Evolutionary conservation across 768 basidiomycete species (phyloP), one percentile per base, ranked within the genome.

Genomic region (Boletus fagicola): DNA sequence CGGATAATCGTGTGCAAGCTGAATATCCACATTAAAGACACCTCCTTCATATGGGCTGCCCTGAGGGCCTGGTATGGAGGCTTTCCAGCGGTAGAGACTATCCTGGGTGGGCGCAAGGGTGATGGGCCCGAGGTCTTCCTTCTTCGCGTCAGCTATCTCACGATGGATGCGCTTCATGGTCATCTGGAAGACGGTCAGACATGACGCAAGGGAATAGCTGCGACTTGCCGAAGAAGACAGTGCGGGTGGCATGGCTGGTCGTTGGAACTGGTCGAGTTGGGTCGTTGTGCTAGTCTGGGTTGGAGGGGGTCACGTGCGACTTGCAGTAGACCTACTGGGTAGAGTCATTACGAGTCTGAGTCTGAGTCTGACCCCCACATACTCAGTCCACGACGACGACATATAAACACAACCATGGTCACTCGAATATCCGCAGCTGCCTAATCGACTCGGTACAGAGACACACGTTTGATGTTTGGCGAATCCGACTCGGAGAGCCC

Each of bases 41-140:
- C 90, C 92, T 0, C 88, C 87, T 65, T 92, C 90, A 62, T 93
- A 94, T 0, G 86, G 79, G 58, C 89, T 91, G 18, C 88, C 91
- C 63, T 88, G 82, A 1, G 92, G 92, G 0, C 92, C 92, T 9
- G 90, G 91, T 53, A 94, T 84, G 42, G 82, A 80, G 8, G 86
- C 92, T 53, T 77, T 82, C 92, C 92, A 94, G 28, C 81, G 65
- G 68, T 86, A 87, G 53, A 92, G 72, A 63, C 83, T 82, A 59
- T 85, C 81, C 49, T 81, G 83, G 15, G 80, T 74, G 5, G 92
- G 92, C 31, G 78, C 76, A 20, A 94, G 81, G 0, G 78, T 79
- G 60, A 93, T 92, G 28, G 74, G 63, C 7, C 91, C 92, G 36
- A 92, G 75, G 70, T 94, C 91, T 68, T 93, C 91, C 70, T 90